phyloP scores from a whole-genome alignment of 805 yeast genomes.

The Yarrowia osloensis region DNA sequence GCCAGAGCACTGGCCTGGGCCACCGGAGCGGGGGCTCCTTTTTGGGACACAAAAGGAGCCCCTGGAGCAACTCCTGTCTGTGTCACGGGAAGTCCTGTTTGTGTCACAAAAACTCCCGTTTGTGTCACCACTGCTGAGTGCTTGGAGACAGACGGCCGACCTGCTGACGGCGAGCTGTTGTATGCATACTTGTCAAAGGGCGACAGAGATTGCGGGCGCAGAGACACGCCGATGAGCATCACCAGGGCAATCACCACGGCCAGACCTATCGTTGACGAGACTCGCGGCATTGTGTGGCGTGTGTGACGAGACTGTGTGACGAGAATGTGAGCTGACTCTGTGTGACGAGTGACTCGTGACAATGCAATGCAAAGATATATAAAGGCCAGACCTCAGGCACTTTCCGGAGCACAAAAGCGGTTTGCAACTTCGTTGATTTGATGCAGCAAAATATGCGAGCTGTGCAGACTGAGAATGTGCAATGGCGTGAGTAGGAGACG shows the following conservation, averaged over 20 bases:
- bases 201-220: slow-evolving; percentile 1
- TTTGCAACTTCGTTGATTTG: no score
- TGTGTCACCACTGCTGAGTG: neutral
- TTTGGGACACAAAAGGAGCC: no score
- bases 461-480: neutral
- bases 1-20: neutral
- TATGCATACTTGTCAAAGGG: slow-evolving; percentile 20
- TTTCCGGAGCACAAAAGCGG: neutral
- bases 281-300: slow-evolving; percentile 9
- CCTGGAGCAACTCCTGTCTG: no score
- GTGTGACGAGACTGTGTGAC: neutral
- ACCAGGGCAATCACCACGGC: slow-evolving; percentile 11
- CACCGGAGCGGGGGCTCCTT: neutral
- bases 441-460: neutral
- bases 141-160: neutral
- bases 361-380: neutral
- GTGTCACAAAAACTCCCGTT: no score
- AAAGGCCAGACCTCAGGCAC: no score
- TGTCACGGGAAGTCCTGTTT: no score
- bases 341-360: neutral
- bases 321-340: neutral
- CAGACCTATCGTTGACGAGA: slow-evolving; percentile 16
- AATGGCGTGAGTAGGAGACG: neutral
- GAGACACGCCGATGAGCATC: slow-evolving; percentile 9
- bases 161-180: neutral